These are phyloP conservation scores for Oryza longistaminata DNA, from an alignment of 176 grass and related monocot species.

Conservation along the genomic window DNA sequence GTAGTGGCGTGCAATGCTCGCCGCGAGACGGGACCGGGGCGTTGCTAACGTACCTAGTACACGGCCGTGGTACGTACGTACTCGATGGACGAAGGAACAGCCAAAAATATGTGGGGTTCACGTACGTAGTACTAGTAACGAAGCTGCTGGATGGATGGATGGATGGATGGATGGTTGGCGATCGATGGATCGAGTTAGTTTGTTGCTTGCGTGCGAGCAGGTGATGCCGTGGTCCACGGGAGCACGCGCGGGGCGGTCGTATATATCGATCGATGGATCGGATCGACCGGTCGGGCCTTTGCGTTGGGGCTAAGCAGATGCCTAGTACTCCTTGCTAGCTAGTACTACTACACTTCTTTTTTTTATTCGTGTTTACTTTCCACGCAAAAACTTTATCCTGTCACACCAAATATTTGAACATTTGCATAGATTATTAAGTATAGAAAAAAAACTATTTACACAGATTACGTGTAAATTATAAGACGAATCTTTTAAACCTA, in stretches of 20 bases:
- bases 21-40: not conserved
- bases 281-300: not conserved
- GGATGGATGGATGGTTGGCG: too few relatives aligned
- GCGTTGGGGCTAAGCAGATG: constrained; percentile 22
- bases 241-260: not conserved
- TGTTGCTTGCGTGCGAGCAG: not conserved
- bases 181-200: not conserved
- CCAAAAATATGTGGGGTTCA: too few relatives aligned
- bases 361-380: not conserved
- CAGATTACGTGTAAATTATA: too few relatives aligned
- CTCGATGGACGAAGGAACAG: not conserved
- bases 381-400: too few relatives aligned
- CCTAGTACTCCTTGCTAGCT: too few relatives aligned
- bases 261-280: too few relatives aligned
- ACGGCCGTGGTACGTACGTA: not conserved
- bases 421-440: too few relatives aligned
- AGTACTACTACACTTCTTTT: not conserved
- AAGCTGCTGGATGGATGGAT: too few relatives aligned
- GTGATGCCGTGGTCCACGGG: not conserved
- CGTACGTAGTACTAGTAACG: too few relatives aligned
- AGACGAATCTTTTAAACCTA: too few relatives aligned
- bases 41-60: not conserved
- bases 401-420: too few relatives aligned
- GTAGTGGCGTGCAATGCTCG: constrained; percentile 25
- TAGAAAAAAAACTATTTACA: too few relatives aligned